Evolutionary conservation across 2,329 filamentous ascomycete genomes (phyloP), one percentile per base, ranked within the genome.

Genomic region (Penicillium sumatraense): DNA sequence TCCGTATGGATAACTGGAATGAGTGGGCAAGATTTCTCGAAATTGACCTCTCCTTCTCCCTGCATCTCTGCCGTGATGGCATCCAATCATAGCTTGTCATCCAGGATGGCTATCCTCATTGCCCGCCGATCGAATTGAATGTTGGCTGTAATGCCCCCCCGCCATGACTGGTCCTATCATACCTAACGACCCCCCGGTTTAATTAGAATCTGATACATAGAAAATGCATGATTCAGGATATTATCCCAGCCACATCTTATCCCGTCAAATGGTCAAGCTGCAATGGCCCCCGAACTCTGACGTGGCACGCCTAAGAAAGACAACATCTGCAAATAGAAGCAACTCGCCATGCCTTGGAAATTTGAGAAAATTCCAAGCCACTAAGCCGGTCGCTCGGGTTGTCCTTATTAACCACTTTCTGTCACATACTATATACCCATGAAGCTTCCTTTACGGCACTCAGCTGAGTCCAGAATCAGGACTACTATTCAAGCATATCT

Each of bases 221-320:
- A 26, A 56, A 57, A 52, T 49, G 55, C 44, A 56, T 55, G 40
- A 48, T 42, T 50, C 26, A 58, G 33, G 48, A 44, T 47, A 42
- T 14, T 23, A 35, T 18, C 24, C 41, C 54, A 60, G 56, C 56
- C 59, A 59, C 56, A 59, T 21, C 33, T 29, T 51, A 35, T 51
- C 38, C 51, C 50, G 23, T n/a, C 31, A 45, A 47, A 51, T 24
- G 33, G 26, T 36, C 40, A 48, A 51, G 50, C 36, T 56, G 47
- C 50, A 56, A 56, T 54, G 35, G 51, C 49, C 58, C n/a, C 40
- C 52, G 51, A 50, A 20, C 59, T 69, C 67, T 72, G 70, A 72
- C 69, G 70, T 72, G 70, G 70, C 69, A 71, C 50, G 29, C 58
- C 53, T 57, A 49, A 27, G 58, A 55, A 65, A 55, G 60, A 42